These are phyloP conservation scores for Endoconidiophora laricicola DNA, from an alignment of 2,329 filamentous ascomycete genomes.

Conservation along the genomic window DNA sequence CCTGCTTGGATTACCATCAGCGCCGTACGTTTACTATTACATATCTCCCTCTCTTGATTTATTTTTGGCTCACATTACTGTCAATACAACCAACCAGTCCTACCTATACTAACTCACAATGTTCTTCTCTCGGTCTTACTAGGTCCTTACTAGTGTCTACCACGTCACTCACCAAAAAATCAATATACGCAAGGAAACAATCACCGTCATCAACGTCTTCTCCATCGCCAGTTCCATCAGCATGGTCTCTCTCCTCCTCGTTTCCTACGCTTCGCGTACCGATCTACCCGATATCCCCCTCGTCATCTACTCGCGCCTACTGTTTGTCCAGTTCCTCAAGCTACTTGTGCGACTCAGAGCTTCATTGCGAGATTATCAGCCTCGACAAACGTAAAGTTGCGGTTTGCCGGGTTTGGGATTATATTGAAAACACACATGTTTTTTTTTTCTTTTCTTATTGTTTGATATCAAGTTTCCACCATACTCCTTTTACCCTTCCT, in stretches of 20 bases:
- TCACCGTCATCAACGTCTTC: conserved; percentile 60
- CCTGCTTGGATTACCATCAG: conserved; percentile 67
- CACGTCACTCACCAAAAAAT: conserved; percentile 64
- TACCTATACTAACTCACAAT: neutral
- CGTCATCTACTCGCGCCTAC: conserved; percentile 24
- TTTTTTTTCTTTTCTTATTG: neutral
- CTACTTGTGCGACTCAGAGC: conserved; percentile 19
- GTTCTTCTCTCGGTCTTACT: neutral
- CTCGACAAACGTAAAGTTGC: neutral
- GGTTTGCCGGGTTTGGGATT: neutral
- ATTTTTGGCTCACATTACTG: neutral
- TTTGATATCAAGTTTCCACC: too few species aligned
- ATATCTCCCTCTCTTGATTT: neutral
- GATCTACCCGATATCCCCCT: conserved; percentile 45
- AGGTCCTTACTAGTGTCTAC: conserved; percentile 59
- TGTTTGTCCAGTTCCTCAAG: conserved; percentile 21
- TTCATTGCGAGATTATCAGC: conserved; percentile 14
- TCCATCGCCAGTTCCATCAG: conserved; percentile 61
- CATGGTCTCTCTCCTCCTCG: conserved; percentile 51
- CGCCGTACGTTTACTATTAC: conserved; percentile 32
- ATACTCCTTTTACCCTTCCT: too few species aligned
- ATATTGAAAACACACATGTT: neutral
- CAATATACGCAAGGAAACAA: conserved; percentile 64
- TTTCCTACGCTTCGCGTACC: conserved; percentile 46
- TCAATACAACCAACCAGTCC: neutral